Evolutionary conservation across 495 filamentous ascomycete genomes (phyloP).

Genomic region (Annulohypoxylon stygium): DNA sequence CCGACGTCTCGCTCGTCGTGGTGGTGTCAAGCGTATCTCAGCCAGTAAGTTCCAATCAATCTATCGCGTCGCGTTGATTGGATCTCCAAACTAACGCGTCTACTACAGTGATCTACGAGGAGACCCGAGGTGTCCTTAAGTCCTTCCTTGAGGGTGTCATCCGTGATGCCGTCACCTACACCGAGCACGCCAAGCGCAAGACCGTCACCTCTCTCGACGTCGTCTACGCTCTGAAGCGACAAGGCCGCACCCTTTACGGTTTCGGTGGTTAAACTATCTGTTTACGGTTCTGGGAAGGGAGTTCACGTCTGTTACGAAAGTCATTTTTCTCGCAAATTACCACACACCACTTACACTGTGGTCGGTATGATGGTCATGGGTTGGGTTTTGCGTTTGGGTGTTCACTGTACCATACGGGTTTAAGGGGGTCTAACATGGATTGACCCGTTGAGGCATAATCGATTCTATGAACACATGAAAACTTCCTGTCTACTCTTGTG

Average conservation of each 20-base stretch:
- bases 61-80: slow-evolving; percentile 1
- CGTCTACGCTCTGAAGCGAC: slow-evolving; percentile 93
- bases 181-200: slow-evolving; percentile 97
- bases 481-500: slow-evolving; percentile 16
- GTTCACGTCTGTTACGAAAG: slow-evolving; percentile 54
- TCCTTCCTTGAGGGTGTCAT: slow-evolving; percentile 99
- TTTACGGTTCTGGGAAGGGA: slow-evolving; percentile 37
- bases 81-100: slow-evolving; percentile 53
- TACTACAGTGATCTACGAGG: slow-evolving; percentile 91
- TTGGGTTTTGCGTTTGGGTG: slow-evolving; percentile 55
- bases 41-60: slow-evolving; percentile 71
- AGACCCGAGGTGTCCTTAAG: slow-evolving; percentile 99
- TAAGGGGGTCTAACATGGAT: slow-evolving; percentile 42
- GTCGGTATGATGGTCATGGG: slow-evolving; percentile 53
- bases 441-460: slow-evolving; percentile 49
- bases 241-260: slow-evolving; percentile 95
- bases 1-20: slow-evolving; percentile 99
- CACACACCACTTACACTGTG: slow-evolving; percentile 43
- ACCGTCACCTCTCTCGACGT: slow-evolving; percentile 95
- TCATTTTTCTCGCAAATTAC: slow-evolving; percentile 46
- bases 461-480: slow-evolving; percentile 45
- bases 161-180: slow-evolving; percentile 98
- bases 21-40: slow-evolving; percentile 99
- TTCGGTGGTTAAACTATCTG: slow-evolving; percentile 86
- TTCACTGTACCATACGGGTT: slow-evolving; percentile 57